Percentiles rank a stretch among this genome's conserved stretches.
phyloP scores from a whole-genome alignment of 2,329 filamentous ascomycete species.

The Penicillium palitans region DNA sequence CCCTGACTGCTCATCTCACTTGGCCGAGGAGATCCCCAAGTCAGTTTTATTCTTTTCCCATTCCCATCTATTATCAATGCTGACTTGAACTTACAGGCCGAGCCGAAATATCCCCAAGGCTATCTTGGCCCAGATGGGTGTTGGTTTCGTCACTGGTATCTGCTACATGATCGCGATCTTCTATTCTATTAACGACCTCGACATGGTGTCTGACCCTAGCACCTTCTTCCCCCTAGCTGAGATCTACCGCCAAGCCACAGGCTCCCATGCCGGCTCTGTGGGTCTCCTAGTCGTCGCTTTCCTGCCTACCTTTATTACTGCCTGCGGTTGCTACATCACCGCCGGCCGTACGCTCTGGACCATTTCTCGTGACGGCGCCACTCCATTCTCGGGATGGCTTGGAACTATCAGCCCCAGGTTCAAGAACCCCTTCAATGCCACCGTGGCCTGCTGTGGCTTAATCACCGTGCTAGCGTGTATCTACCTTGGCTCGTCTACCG shows the following conservation, averaged over 20 bases:
- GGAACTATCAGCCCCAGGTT: constrained; percentile 54
- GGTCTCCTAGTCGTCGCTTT: constrained; percentile 60
- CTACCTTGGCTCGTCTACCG: constrained; percentile 55
- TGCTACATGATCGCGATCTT: constrained; percentile 53
- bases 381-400: constrained; percentile 57
- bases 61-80: constrained; percentile 1
- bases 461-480: constrained; percentile 58
- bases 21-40: constrained; percentile 64
- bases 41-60: constrained; percentile 13
- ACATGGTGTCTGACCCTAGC: constrained; percentile 15
- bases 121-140: constrained; percentile 50
- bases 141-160: constrained; percentile 51
- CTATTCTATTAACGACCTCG: constrained; percentile 50
- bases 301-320: constrained; percentile 56
- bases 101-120: constrained; percentile 53
- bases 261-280: constrained; percentile 53
- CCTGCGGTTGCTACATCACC: constrained; percentile 58
- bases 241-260: constrained; percentile 52
- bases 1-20: constrained; percentile 64
- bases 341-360: constrained; percentile 63
- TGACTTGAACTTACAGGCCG: constrained; percentile 27
- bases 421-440: constrained; percentile 61
- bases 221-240: constrained; percentile 51
- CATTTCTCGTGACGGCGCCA: constrained; percentile 60
- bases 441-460: constrained; percentile 55